phyloP scores from a whole-genome alignment of 805 yeast genomes.

The Cyberlindnera amylophila region DNA sequence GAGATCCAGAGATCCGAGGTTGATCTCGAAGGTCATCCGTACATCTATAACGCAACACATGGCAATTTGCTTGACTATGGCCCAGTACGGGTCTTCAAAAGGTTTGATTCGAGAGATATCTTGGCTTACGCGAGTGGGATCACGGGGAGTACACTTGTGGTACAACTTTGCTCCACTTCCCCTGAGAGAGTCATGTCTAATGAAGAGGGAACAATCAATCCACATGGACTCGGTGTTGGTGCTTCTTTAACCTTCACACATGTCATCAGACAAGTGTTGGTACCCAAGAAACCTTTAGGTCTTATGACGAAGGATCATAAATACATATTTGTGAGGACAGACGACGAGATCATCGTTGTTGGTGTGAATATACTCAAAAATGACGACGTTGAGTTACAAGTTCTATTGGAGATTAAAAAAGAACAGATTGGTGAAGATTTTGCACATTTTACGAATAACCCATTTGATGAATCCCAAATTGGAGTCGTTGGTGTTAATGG shows the following conservation, averaged over 20 bases:
- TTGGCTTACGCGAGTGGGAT: constrained; percentile 9
- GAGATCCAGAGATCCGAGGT: constrained; percentile 1
- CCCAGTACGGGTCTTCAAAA: background rate
- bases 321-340: constrained; percentile 37
- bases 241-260: constrained; percentile 29
- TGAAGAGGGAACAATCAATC: background rate
- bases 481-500: constrained; percentile 49
- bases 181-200: background rate
- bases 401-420: constrained; percentile 2
- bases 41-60: constrained; percentile 36
- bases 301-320: constrained; percentile 26
- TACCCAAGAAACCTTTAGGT: constrained; percentile 26
- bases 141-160: background rate
- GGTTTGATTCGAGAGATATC: constrained; percentile 1
- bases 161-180: background rate
- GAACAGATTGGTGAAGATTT: constrained; percentile 33
- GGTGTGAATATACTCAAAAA: constrained; percentile 17
- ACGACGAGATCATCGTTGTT: constrained; percentile 32
- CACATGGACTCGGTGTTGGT: constrained; percentile 15
- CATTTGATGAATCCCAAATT: constrained; percentile 36
- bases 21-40: background rate
- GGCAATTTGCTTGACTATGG: constrained; percentile 20
- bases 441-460: constrained; percentile 44
- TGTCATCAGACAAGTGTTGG: constrained; percentile 38
- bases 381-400: constrained; percentile 11